Conservation (phyloP, 2,329 filamentous ascomycete genomes). For the Aspergillus ruber region DNA sequence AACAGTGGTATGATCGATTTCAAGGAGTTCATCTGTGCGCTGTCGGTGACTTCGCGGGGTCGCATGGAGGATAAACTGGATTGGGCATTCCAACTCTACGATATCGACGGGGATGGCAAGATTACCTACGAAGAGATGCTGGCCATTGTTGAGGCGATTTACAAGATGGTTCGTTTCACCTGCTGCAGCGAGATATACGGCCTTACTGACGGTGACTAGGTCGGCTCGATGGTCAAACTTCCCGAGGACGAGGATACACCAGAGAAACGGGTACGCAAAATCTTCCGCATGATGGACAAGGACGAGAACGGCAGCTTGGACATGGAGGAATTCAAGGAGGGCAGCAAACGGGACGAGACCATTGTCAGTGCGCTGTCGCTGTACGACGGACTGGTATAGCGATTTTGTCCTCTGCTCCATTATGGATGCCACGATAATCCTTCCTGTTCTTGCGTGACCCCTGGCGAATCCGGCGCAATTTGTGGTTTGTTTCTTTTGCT, state of each 20-base stretch:
- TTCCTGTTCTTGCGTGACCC: not conserved
- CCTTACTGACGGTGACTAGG: constrained; percentile 46
- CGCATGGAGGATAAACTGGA: constrained; percentile 99
- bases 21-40: constrained; percentile 97
- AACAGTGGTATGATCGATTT: constrained; percentile 98
- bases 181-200: constrained; percentile 2
- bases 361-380: constrained; percentile 95
- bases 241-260: constrained; percentile 98
- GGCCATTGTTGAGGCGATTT: constrained; percentile 96
- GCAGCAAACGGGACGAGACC: constrained; percentile 96
- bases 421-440: not conserved
- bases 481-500: not conserved
- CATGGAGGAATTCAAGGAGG: constrained; percentile 98
- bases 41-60: constrained; percentile 92
- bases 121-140: constrained; percentile 99
- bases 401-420: not conserved
- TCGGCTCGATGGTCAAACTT: constrained; percentile 97
- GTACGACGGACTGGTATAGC: constrained; percentile 86
- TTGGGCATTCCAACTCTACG: constrained; percentile 98
- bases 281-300: constrained; percentile 99
- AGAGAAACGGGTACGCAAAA: constrained; percentile 95
- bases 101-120: constrained; percentile 97
- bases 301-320: constrained; percentile 96
- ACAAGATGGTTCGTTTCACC: constrained; percentile 79
- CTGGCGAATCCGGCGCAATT: constrained; percentile 4